Percentiles rank a stretch among this genome's conserved stretches.
These are phyloP conservation scores for Apophysomyces trapeziformis DNA, from an alignment of 371 early-diverging fungal species.

Conservation along the genomic window DNA sequence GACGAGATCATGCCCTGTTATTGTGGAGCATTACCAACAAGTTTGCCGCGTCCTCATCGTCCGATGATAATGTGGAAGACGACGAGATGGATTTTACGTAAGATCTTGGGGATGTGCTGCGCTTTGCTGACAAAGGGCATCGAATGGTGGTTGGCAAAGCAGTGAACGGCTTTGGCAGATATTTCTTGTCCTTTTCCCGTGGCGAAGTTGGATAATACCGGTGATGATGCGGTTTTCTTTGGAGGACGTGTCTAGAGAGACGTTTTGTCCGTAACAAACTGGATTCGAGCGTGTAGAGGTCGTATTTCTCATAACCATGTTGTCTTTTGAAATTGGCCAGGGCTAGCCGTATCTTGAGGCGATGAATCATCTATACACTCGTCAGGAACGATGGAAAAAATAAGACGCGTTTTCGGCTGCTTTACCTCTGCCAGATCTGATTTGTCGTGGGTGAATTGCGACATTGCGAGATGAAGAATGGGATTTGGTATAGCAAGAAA, in stretches of 20 bases:
- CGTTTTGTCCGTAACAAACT: constrained; percentile 19
- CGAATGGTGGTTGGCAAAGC: constrained; percentile 13
- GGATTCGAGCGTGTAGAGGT: constrained; percentile 32
- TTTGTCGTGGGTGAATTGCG: constrained; percentile 7
- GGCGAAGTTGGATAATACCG: constrained; percentile 38
- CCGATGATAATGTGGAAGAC: constrained; percentile 22
- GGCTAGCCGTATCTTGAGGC: constrained; percentile 30
- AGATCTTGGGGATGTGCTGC: constrained; percentile 36
- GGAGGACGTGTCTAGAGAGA: constrained; percentile 10
- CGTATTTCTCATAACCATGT: constrained; percentile 36
- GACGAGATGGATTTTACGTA: constrained; percentile 10
- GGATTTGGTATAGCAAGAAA: neutral
- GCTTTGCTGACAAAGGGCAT: constrained; percentile 40
- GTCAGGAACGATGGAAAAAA: neutral
- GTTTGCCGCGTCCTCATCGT: constrained; percentile 48
- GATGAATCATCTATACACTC: constrained; percentile 24
- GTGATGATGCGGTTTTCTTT: constrained; percentile 22
- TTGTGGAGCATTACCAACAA: constrained; percentile 46
- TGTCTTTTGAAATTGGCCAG: constrained; percentile 37
- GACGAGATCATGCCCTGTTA: constrained; percentile 7
- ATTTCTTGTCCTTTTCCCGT: constrained; percentile 10
- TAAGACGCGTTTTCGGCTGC: constrained; percentile 1
- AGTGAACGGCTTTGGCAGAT: neutral
- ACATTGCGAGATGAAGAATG: constrained; percentile 9
- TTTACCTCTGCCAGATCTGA: constrained; percentile 2